Evolutionary conservation across 1,139 yeast species (phyloP).

Genomic region (Lodderomyces margitis): DNA sequence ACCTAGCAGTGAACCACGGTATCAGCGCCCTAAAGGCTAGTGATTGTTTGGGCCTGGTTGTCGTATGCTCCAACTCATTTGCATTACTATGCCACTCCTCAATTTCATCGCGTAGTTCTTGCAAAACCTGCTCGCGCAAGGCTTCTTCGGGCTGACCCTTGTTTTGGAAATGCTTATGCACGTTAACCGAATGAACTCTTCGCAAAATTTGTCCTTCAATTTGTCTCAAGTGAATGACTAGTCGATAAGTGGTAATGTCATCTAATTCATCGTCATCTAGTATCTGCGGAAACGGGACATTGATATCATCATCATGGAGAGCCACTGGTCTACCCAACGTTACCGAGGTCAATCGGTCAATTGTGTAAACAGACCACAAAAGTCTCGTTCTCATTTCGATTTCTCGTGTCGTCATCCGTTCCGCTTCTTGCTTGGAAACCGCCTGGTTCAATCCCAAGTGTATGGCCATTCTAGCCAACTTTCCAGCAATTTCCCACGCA

Average conservation of each 20-base stretch:
- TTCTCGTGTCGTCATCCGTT: slow-evolving; percentile 25
- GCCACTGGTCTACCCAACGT: slow-evolving; percentile 45
- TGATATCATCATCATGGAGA: slow-evolving; percentile 46
- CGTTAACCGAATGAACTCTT: slow-evolving; percentile 38
- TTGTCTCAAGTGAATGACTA: slow-evolving; percentile 38
- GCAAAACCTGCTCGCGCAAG: slow-evolving; percentile 26
- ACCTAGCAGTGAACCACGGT: slow-evolving; percentile 46
- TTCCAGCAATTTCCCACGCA: slow-evolving; percentile 50
- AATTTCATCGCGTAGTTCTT: slow-evolving; percentile 32
- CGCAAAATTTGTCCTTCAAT: slow-evolving; percentile 43
- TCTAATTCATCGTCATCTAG: slow-evolving; percentile 35
- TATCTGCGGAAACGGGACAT: slow-evolving; percentile 36
- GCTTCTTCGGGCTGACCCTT: slow-evolving; percentile 15
- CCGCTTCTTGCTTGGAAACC: slow-evolving; percentile 22
- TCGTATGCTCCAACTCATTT: slow-evolving; percentile 19
- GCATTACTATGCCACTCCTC: slow-evolving; percentile 36
- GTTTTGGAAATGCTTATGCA: slow-evolving; percentile 8
- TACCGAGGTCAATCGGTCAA: slow-evolving; percentile 44
- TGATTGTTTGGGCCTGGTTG: slow-evolving; percentile 12
- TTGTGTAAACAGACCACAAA: slow-evolving; percentile 51
- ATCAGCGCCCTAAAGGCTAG: slow-evolving; percentile 39
- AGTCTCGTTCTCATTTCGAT: slow-evolving; percentile 41
- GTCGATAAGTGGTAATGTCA: slow-evolving; percentile 35
- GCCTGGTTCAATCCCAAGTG: slow-evolving; percentile 44
- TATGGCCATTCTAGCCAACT: slow-evolving; percentile 38